A percentile compares a stretch with the other conserved stretches of the same genome.
Evolutionary conservation across 2,329 filamentous ascomycete species (phyloP).

Genomic region (Talaromyces funiculosus): DNA sequence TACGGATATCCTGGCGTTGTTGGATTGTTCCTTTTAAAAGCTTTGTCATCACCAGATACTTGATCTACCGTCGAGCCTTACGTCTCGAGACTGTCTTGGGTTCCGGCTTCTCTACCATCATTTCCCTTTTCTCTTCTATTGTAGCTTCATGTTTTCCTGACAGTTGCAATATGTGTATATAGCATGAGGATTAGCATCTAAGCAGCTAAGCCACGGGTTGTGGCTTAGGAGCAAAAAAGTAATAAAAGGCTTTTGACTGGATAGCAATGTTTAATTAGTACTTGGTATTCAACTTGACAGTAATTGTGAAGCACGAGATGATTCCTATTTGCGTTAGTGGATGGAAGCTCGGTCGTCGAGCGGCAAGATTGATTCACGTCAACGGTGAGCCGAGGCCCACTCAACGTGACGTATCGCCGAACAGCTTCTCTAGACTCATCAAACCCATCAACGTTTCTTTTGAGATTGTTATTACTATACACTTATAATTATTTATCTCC

Average conservation of each 20-base stretch:
- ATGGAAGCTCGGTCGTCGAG: neutral
- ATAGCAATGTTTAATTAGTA: neutral
- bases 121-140: neutral
- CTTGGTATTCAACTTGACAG: neutral
- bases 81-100: neutral
- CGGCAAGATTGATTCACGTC: neutral
- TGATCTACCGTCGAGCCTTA: neutral
- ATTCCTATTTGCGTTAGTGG: neutral
- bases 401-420: conserved; percentile 2
- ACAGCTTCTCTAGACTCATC: neutral
- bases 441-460: neutral
- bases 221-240: neutral
- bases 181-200: neutral
- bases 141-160: neutral
- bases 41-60: conserved; percentile 1
- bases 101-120: neutral
- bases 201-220: neutral
- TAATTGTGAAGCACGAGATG: neutral
- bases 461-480: neutral
- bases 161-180: conserved; percentile 4
- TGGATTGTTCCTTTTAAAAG: conserved; percentile 9
- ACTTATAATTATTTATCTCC: neutral
- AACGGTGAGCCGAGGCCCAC: conserved; percentile 5
- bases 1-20: conserved; percentile 40
- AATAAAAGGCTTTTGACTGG: neutral